A percentile compares a stretch with the other conserved stretches of the same genome.
These are phyloP conservation scores for Acer negundo DNA, from an alignment of 345 rosid genomes.

Conservation along the genomic window DNA sequence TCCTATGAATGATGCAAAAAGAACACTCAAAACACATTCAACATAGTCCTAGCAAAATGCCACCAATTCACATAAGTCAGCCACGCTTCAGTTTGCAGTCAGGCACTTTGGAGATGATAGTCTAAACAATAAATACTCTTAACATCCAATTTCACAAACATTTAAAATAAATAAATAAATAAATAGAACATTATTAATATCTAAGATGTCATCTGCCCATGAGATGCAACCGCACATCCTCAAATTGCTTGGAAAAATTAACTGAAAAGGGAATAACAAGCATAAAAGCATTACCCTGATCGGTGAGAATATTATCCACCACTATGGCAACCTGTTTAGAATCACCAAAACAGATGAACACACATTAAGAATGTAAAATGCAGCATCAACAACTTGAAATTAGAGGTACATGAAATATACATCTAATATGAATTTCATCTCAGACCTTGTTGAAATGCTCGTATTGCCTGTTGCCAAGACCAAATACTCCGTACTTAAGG, in stretches of 20 bases:
- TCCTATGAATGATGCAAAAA: background rate
- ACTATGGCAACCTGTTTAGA: constrained; percentile 69
- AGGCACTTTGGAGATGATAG: background rate
- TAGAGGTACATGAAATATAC: background rate
- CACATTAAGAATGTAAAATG: background rate
- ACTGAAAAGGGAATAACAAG: background rate
- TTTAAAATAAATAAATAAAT: background rate
- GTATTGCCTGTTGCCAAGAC: constrained; percentile 93
- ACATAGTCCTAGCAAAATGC: background rate
- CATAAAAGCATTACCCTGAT: constrained; percentile 62
- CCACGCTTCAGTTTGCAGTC: background rate
- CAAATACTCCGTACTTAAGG: constrained; percentile 86
- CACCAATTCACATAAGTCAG: background rate
- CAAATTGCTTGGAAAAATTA: background rate
- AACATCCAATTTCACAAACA: background rate
- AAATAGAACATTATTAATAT: background rate
- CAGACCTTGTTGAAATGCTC: constrained; percentile 94
- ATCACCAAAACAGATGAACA: background rate
- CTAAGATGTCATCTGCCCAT: background rate
- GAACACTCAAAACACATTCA: background rate
- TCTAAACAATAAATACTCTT: background rate
- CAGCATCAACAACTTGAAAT: constrained; percentile 1
- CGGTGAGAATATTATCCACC: constrained; percentile 69
- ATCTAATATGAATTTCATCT: background rate
- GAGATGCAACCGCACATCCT: background rate